Percentiles rank a stretch among this genome's conserved stretches.
Evolutionary conservation across 768 basidiomycete genomes (phyloP).

Genomic region (Tricholomella constricta): DNA sequence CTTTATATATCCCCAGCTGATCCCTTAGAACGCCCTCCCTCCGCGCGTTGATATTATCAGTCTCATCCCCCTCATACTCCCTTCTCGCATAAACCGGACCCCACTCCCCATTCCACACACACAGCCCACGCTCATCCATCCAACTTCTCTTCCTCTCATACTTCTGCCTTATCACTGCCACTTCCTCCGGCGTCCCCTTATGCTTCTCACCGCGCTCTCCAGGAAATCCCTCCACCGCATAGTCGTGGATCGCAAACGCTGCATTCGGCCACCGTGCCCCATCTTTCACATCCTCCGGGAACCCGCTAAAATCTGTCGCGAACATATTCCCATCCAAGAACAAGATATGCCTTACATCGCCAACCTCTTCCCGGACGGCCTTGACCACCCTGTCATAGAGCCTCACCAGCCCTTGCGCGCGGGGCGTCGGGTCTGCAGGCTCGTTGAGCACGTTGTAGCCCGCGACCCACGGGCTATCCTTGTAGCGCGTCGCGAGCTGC

Average conservation of each 20-base stretch:
- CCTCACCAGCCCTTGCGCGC: constrained; percentile 57
- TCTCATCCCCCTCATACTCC: constrained; percentile 58
- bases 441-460: constrained; percentile 90
- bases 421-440: constrained; percentile 66
- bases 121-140: constrained; percentile 67
- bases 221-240: constrained; percentile 75
- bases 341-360: constrained; percentile 67
- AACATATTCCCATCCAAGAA: constrained; percentile 88
- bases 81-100: constrained; percentile 80
- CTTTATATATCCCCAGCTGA: constrained; percentile 75
- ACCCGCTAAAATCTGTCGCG: constrained; percentile 75
- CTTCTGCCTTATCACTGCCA: constrained; percentile 53
- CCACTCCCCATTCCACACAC: constrained; percentile 83
- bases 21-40: constrained; percentile 70
- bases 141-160: constrained; percentile 77
- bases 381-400: constrained; percentile 72
- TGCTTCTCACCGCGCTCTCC: constrained; percentile 56
- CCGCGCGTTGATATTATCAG: constrained; percentile 66
- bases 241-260: constrained; percentile 81
- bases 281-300: constrained; percentile 61
- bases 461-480: constrained; percentile 77
- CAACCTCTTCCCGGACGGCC: constrained; percentile 72
- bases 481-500: constrained; percentile 75
- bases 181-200: constrained; percentile 43
- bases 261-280: constrained; percentile 77